Evolutionary conservation across 176 grass and related monocot genomes (phyloP), one percentile per base, ranked within the genome.

Genomic region (Carex cristatella): DNA sequence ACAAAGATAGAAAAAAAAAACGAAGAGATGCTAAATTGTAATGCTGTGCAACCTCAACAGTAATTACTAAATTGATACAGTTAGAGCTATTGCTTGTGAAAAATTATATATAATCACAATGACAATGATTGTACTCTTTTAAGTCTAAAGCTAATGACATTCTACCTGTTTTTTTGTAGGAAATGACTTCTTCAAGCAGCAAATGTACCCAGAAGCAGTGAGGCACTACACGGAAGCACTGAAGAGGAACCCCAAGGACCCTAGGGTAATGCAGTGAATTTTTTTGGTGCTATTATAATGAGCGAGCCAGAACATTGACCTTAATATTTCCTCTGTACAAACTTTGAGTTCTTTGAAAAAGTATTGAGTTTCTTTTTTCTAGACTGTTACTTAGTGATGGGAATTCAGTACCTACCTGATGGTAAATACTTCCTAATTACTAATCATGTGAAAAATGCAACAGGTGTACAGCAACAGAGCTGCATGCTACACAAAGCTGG

Each of bases 391-490:
- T 49, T 60, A 54, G 15, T 73, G 83, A 84, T 77, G 3, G 49
- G 35, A 33, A 61, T 64, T 63, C 30, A 40, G 23, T 90, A 12
- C 11, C 11, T 31, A 18, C 32, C 10, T 77, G 48, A 14, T 54
- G 7, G 5, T 46, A 53, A 56, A 4, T 28, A 32, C 12, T 56
- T 77, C 49, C 49, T 57, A 18, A 57, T 58, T 35, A 14, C 51
- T 58, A 16, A 58, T 56, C 10, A 67, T 28, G 53, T 73, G 67
- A 66, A 13, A 48, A 30, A 31, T 86, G 44, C 56, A 33, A 42
- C 85, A 99, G 96, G 96, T 94, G 6, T 99, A 99, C 85, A 99
- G 97, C 85, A 99, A 99, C 35, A 94, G 97, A 84, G 97, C 97
- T 61, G 97, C 97, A 44, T 99, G 91, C 79, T 99, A 96, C 74